Evolutionary conservation across 257 asterid genomes (phyloP).

Genomic region (Petunia secreta): DNA sequence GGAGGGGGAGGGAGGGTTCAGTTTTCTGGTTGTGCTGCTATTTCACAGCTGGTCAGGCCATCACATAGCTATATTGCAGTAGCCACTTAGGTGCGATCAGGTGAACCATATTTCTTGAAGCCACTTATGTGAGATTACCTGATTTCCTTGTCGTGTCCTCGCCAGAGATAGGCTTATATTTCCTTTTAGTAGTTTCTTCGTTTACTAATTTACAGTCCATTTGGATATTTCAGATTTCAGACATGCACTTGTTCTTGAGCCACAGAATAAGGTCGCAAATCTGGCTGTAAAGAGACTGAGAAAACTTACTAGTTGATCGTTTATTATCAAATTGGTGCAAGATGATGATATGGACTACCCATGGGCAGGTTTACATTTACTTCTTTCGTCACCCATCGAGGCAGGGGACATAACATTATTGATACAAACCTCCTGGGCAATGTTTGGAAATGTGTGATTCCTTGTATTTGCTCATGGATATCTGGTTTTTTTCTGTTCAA

Average conservation of each 20-base stretch:
- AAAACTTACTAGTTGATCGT: slow-evolving; percentile 52
- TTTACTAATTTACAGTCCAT: slow-evolving; percentile 13
- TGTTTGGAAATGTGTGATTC: not conserved
- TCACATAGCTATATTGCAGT: too few relatives aligned
- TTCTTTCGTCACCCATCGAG: not conserved
- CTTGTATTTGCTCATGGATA: slow-evolving; percentile 10
- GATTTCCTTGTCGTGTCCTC: not conserved
- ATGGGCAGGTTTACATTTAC: not conserved
- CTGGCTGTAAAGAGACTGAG: slow-evolving; percentile 78
- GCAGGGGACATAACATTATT: not conserved
- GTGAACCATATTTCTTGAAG: not conserved
- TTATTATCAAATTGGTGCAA: not conserved
- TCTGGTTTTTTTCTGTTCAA: too few relatives aligned
- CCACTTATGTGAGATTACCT: not conserved
- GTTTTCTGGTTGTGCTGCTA: not conserved
- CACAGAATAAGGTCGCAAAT: slow-evolving; percentile 82
- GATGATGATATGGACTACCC: not conserved
- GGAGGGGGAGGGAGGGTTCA: not conserved
- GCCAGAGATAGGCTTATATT: not conserved
- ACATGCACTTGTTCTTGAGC: slow-evolving; percentile 92
- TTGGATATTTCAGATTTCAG: slow-evolving; percentile 70
- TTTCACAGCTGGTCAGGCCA: not conserved
- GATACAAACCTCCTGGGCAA: not conserved
- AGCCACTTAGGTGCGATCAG: too few relatives aligned
- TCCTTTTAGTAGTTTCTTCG: not conserved